Evolutionary conservation across 2,329 filamentous ascomycete genomes (phyloP), one percentile per base, ranked within the genome.

Genomic region (Lojkania enalia): DNA sequence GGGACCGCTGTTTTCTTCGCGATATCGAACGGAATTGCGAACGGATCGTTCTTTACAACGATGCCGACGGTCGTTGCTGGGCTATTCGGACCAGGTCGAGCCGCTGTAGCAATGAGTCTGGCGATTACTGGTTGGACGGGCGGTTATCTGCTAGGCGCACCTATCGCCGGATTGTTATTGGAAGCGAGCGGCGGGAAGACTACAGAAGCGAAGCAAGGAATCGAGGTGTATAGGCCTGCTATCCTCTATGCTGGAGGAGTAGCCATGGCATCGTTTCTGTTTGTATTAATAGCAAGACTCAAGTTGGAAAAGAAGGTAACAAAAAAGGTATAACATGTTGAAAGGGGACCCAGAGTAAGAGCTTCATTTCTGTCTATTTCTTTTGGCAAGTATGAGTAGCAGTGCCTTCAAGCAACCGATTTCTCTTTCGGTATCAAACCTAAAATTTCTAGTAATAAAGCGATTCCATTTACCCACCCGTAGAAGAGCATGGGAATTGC

Each of bases 211-310:
- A 36, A 42, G 4, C 49, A 58, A 35, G 52, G 46, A 11, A 42
- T 64, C 27, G 49, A 54, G 2, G 54, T 57, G 0, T 64, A 64
- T 38, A 53, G 61, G 12, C 60, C 61, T 14, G 59, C 60, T 7
- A 67, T 66, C 4, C 62, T 63, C 43, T 67, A 62, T 20, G 61
- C 63, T 27, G 60, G 60, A 13, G 58, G 55, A 4, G 52, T 58
- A 2, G 60, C 60, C 11, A 54, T 51, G 7, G 35, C 52, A 3
- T 58, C 59, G 2, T 47, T 53, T 6, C 7, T 58, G 6, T 57
- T 58, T 25, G 58, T 64, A 13, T 15, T 64, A 0, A 37, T 52
- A 12, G 59, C 60, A 20, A 49, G 58, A 25, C 18, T 63, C 12
- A 58, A 49, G 13, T 45, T 64, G 16, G 42, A 46, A 5, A 60